These are phyloP conservation scores for Mycena polygramma DNA, from an alignment of 768 basidiomycete species.

Conservation along the genomic window DNA sequence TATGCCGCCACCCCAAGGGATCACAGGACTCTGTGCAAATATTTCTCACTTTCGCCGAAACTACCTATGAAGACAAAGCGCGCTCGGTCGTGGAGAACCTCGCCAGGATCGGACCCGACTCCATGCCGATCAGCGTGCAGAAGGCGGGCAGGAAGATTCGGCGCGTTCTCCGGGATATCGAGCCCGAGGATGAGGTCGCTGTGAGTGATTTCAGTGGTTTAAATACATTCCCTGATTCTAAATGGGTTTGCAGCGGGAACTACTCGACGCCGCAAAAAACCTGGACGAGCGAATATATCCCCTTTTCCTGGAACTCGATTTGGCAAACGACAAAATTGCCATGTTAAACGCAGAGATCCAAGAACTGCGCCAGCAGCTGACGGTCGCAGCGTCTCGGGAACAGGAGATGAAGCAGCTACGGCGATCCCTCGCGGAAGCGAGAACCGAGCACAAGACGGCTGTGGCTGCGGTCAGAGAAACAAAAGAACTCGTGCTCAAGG, in stretches of 20 bases:
- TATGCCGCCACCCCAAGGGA: constrained; percentile 33
- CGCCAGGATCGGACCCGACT: constrained; percentile 19
- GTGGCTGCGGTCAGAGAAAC: constrained; percentile 1
- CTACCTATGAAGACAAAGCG: constrained; percentile 19
- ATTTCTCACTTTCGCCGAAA: constrained; percentile 28
- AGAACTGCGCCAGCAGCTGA: constrained; percentile 25
- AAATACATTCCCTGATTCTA: not conserved
- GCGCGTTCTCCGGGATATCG: constrained; percentile 16
- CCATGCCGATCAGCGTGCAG: constrained; percentile 30
- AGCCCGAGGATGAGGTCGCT: constrained; percentile 25
- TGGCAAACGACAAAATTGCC: constrained; percentile 26
- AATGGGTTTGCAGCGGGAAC: constrained; percentile 16
- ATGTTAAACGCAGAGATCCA: constrained; percentile 23
- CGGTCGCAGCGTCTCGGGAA: constrained; percentile 13
- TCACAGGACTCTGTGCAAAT: constrained; percentile 28
- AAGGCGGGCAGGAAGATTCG: constrained; percentile 37
- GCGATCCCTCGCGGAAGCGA: constrained; percentile 14
- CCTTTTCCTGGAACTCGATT: constrained; percentile 32
- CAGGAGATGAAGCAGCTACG: constrained; percentile 22
- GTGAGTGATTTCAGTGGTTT: constrained; percentile 18
- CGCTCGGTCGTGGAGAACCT: constrained; percentile 27
- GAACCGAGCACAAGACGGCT: not conserved
- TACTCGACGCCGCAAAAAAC: constrained; percentile 34
- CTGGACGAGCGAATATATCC: constrained; percentile 36
- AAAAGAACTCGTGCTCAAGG: constrained; percentile 19